Evolutionary conservation across 1,284 basidiomycete genomes (phyloP).

Genomic region (Leucoagaricus sp.): DNA sequence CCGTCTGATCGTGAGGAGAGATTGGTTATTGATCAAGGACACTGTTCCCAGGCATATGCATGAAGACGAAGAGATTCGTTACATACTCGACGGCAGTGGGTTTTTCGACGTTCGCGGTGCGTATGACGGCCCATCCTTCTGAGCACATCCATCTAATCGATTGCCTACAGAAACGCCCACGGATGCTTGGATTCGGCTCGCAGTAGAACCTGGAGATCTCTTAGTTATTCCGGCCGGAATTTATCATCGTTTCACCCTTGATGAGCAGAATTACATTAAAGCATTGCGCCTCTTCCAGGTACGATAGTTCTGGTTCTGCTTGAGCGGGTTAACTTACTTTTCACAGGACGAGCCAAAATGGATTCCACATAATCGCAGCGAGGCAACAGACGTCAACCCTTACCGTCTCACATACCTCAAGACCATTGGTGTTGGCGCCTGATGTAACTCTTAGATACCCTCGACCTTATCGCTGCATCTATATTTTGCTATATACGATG

Average conservation of each 20-base stretch:
- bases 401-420: slow-evolving; percentile 65
- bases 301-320: too few relatives aligned
- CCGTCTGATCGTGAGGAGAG: not conserved
- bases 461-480: too few relatives aligned
- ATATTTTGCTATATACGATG: too few relatives aligned
- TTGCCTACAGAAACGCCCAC: slow-evolving; percentile 47
- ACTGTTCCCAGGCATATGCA: slow-evolving; percentile 69
- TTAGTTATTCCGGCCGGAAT: slow-evolving; percentile 53
- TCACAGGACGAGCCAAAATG: slow-evolving; percentile 93
- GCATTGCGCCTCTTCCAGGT: slow-evolving; percentile 82
- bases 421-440: slow-evolving; percentile 38
- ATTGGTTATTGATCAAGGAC: not conserved
- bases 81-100: slow-evolving; percentile 78
- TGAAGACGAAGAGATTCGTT: slow-evolving; percentile 91
- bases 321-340: too few relatives aligned
- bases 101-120: slow-evolving; percentile 84
- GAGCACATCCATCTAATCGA: slow-evolving; percentile 40
- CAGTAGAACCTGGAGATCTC: slow-evolving; percentile 64
- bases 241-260: slow-evolving; percentile 86
- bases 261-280: slow-evolving; percentile 66
- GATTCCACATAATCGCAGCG: slow-evolving; percentile 70
- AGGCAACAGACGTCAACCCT: slow-evolving; percentile 62
- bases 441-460: slow-evolving; percentile 6
- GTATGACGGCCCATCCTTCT: slow-evolving; percentile 19
- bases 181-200: slow-evolving; percentile 76